Evolutionary conservation across 2,329 filamentous ascomycete species (phyloP).

Genomic region (Penicillium rolfsii): DNA sequence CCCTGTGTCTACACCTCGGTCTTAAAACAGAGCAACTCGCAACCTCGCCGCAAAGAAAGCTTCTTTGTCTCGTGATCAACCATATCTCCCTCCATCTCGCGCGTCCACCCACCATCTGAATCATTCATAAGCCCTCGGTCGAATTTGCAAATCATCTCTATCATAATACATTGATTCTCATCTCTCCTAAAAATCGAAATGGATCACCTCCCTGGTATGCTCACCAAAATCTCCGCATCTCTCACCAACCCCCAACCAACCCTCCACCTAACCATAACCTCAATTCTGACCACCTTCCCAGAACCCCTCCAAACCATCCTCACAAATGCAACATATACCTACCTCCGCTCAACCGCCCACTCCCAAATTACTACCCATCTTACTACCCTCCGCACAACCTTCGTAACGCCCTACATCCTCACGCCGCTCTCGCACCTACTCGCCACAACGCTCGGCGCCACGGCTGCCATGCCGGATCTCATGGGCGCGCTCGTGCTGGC

Average conservation of each 20-base stretch:
- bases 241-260: background rate
- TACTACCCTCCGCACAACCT: conserved; percentile 33
- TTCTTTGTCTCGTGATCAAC: background rate
- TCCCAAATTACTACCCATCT: conserved; percentile 28
- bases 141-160: background rate
- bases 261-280: background rate
- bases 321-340: conserved; percentile 22
- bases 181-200: background rate
- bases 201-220: conserved; percentile 29
- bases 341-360: conserved; percentile 25
- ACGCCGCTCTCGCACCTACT: conserved; percentile 42
- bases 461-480: conserved; percentile 39
- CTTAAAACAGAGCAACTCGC: background rate
- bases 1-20: background rate
- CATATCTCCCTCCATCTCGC: background rate
- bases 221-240: background rate
- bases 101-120: background rate
- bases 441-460: conserved; percentile 31
- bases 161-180: background rate
- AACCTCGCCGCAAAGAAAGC: background rate
- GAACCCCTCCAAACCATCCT: conserved; percentile 30
- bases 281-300: conserved; percentile 2
- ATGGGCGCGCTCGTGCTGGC: conserved; percentile 54
- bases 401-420: conserved; percentile 57
- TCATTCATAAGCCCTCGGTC: background rate